phyloP scores from a whole-genome alignment of 2,329 filamentous ascomycete species.

The Capronia epimyces region DNA sequence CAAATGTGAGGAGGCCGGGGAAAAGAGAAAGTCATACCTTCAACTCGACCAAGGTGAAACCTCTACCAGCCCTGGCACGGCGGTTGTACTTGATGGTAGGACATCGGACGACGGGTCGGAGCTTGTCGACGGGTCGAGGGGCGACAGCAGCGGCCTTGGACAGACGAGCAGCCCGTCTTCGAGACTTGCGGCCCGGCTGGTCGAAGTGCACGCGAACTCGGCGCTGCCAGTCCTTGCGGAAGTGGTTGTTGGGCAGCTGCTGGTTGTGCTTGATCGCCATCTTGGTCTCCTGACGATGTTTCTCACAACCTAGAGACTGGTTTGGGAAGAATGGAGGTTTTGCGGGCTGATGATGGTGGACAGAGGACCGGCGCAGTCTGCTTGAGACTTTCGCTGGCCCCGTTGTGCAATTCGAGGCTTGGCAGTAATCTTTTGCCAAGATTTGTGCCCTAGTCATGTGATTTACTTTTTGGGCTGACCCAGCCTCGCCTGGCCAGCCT shows the following conservation, averaged over 20 bases:
- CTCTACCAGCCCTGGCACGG: slow-evolving; percentile 89
- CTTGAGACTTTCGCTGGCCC: slow-evolving; percentile 3
- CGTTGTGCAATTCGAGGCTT: slow-evolving; percentile 10
- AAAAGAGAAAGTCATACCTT: slow-evolving; percentile 62
- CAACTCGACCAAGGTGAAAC: slow-evolving; percentile 94
- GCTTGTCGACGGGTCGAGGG: slow-evolving; percentile 93
- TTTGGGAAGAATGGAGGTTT: slow-evolving; percentile 22
- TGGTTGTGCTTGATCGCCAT: slow-evolving; percentile 95
- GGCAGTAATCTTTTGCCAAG: slow-evolving; percentile 8
- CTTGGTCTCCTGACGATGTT: slow-evolving; percentile 17
- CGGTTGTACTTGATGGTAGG: slow-evolving; percentile 99
- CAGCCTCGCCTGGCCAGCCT: background rate
- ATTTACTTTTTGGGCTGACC: background rate
- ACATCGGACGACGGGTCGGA: slow-evolving; percentile 94
- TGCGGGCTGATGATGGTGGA: background rate
- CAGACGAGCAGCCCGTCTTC: slow-evolving; percentile 83
- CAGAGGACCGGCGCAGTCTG: background rate
- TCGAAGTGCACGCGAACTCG: slow-evolving; percentile 99
- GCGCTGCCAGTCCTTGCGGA: slow-evolving; percentile 99
- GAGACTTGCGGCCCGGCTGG: slow-evolving; percentile 96
- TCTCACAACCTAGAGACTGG: slow-evolving; percentile 11
- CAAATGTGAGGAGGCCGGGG: background rate
- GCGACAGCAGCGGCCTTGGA: slow-evolving; percentile 93
- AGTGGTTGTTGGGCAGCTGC: slow-evolving; percentile 47
- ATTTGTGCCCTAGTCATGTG: slow-evolving; percentile 17